Evolutionary conservation across 768 basidiomycete genomes (phyloP).

Genomic region (Amanita molliuscula): DNA sequence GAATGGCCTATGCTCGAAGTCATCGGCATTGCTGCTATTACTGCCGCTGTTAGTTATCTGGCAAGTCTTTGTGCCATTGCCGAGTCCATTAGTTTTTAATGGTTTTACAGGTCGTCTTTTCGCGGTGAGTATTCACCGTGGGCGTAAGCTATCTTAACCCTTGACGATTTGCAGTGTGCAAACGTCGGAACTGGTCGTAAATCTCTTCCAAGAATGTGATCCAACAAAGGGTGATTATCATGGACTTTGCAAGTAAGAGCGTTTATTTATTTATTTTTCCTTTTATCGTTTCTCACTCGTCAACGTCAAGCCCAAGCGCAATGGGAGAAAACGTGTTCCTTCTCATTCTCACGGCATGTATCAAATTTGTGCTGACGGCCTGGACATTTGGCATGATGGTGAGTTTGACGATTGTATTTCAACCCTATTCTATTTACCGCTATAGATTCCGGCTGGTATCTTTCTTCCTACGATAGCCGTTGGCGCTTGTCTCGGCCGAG

Average conservation of each 20-base stretch:
- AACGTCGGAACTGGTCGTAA: constrained; percentile 73
- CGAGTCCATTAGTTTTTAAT: neutral
- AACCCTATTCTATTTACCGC: neutral
- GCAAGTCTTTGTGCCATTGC: constrained; percentile 22
- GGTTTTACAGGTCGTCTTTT: constrained; percentile 47
- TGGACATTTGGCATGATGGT: constrained; percentile 82
- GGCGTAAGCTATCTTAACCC: neutral
- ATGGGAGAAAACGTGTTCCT: constrained; percentile 61
- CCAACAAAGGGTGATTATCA: constrained; percentile 55
- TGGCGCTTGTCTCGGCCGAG: constrained; percentile 64
- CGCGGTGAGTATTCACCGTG: constrained; percentile 27
- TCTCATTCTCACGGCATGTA: constrained; percentile 46
- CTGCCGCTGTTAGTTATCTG: constrained; percentile 62
- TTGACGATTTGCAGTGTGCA: constrained; percentile 37
- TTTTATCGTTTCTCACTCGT: neutral
- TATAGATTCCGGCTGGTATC: constrained; percentile 63
- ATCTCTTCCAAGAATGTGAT: constrained; percentile 79
- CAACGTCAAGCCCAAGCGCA: constrained; percentile 41
- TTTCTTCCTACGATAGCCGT: constrained; percentile 71
- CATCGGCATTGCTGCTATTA: constrained; percentile 47
- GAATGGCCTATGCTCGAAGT: constrained; percentile 64
- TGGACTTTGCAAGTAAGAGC: constrained; percentile 69
- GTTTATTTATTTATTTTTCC: neutral
- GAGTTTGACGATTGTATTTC: constrained; percentile 8
- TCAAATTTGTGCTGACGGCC: constrained; percentile 55